Evolutionary conservation across 106 monocot genomes (phyloP), one percentile per base, ranked within the genome.

Genomic region (Acorus gramineus): DNA sequence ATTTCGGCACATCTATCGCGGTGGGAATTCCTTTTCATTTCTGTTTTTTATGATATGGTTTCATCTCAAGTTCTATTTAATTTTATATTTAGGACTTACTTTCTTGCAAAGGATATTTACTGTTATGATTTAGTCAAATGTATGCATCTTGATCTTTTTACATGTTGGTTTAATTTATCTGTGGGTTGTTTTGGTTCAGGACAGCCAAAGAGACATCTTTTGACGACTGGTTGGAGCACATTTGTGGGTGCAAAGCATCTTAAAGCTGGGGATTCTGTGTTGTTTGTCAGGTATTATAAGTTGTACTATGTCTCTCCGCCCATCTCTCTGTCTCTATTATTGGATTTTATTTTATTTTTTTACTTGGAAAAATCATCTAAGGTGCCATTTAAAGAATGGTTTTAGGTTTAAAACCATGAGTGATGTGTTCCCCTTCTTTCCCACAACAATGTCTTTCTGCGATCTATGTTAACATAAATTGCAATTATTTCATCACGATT

Each of bases 181-280:
- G 61, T 65, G 11, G 5, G 65, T 46, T 46, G 73, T 9, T 61
- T 80, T 9, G 66, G 68, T 82, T 11, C 85, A 98, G 96, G 96
- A 49, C 96, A 91, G 67, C 91, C 91, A 47, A 91, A 91, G 60
- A 73, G 96, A 14, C 96, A 98, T 60, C 96, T 98, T 74, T 68
- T 98, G 55, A 89, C 94, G 42, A 89, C 94, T 72, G 94, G 94
- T 45, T 94, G 94, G 89, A 94, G 94, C 66, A 77, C 83, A n/a
- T 91, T 98, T 66, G 91, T 98, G 45, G 88, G 91, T 54, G 77
- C 85, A 51, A 98, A 98, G 67, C 76, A 81, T 42, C 87, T 98
- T 61, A 91, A 83, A 71, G 83, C 91, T 71, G 96, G 96, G 50
- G 91, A 98, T 75, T 91, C 96, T 53, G 81, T 98, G 14, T 79